Evolutionary conservation across 179 eudicot species (phyloP), one percentile per base, ranked within the genome.

Genomic region (Spergularia azorica): DNA sequence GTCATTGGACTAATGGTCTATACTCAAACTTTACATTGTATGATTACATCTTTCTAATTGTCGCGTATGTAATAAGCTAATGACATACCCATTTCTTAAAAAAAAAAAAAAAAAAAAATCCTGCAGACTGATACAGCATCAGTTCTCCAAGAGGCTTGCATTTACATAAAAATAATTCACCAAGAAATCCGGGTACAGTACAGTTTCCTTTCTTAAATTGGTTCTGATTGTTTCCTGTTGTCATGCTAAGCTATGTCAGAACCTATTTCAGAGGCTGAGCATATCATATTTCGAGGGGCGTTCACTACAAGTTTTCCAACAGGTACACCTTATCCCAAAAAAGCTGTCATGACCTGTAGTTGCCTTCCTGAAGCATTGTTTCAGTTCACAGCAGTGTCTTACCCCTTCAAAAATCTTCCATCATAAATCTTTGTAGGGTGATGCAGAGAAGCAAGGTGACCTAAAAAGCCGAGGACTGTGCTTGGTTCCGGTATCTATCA

Each of bases 41-140:
- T 36, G 39, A 36, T 36, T 36, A 36, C 4, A 0, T 36, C 4
- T 36, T 36, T 36, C 39, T 36, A 36, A 46, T 46, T 9, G 9
- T 9, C 50, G 50, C 62, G 20, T 36, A 36, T 36, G 39, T n/a
- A 58, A 58, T n/a, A 58, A 58, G 18, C n/a, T 12, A 63, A n/a
- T 36, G 67, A 63, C 8, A 5, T 9, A 39, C 43, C 16, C 4
- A 13, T 11, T 2, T 14, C 13, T 36, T 16, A 2, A 2, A 14
- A 13, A 6, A 9, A 14, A 67, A 67, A 2, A 2, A 14, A 13
- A 6, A 14, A 13, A 6, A 9, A 14, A 67, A 67, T 1, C 17
- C 3, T 70, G 76, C 87, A 90, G 94, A 86, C 91, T 3, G 94
- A 90, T 57, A 90, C 90, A 5, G 90, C 94, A 55, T 90, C 94